Evolutionary conservation across 371 early-diverging fungal species (phyloP), one percentile per base, ranked within the genome.

Genomic region (Mortierella sp.): DNA sequence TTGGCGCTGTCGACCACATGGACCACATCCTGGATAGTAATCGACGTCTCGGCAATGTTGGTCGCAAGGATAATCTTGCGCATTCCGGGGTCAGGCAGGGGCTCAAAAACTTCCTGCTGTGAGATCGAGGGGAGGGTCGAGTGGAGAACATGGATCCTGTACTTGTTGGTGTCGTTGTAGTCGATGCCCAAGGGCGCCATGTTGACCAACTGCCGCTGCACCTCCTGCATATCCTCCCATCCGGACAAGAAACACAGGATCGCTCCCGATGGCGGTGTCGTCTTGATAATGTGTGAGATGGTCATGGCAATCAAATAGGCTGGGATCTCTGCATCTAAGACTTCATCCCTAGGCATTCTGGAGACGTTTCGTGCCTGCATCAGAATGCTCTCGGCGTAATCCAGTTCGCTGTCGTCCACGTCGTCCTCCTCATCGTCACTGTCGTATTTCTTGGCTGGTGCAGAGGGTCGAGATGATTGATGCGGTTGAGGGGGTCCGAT

Each of bases 31-130:
- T 83, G 89, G 73, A 98, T 97, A 0, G 98, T 98, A 65, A 98
- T 94, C 51, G 95, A 94, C 7, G 97, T 97, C 89, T 98, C 98
- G 51, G 97, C 96, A 73, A 98, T 93, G 79, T 98, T 98, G 41
- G 98, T 94, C 21, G 96, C 89, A 6, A 98, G 89, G 48, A 98
- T 95, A 32, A 97, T 92, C 82, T 97, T 97, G 32, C 96, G 90
- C 73, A 86, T 81, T 4, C 90, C 88, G 0, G 83, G 24, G 38
- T 91, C 81, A n/a, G 90, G 88, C 5, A 92, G 83, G 2, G 83
- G 84, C 14, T 91, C 91, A 80, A 96, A 96, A 18, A 95, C 95
- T 49, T 90, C 89, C 55, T 91, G 90, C 88, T 96, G 95, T 35
- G 91, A 90, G 18, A 83, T 80, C 0, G 91, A 83, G 4, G 95